These are phyloP conservation scores for Venturia asperata DNA, from an alignment of 2,329 filamentous ascomycete genomes.

Conservation along the genomic window DNA sequence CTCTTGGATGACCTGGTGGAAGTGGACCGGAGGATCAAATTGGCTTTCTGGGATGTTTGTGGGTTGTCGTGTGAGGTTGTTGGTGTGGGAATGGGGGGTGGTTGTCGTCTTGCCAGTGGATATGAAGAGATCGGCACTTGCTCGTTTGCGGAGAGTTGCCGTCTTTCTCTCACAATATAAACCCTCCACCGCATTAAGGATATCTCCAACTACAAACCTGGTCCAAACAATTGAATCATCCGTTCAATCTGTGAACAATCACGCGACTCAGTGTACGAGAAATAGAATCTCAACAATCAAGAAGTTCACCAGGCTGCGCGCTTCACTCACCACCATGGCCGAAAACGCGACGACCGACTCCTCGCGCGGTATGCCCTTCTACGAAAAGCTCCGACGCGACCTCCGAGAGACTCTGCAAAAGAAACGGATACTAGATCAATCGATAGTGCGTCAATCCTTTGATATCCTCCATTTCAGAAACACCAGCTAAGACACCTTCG, in stretches of 20 bases:
- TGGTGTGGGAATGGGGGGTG: neutral
- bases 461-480: neutral
- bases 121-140: conserved; percentile 3
- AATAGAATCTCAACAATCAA: neutral
- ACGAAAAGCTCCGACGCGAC: conserved; percentile 63
- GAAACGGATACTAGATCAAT: conserved; percentile 56
- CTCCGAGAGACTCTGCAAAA: conserved; percentile 60
- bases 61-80: conserved; percentile 3
- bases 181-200: neutral
- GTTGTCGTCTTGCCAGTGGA: neutral
- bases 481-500: neutral
- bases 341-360: conserved; percentile 44
- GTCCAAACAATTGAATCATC: neutral
- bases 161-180: neutral
- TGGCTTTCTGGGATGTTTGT: neutral
- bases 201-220: neutral
- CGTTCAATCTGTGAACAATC: neutral
- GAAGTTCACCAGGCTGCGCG: neutral
- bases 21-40: neutral
- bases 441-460: conserved; percentile 41
- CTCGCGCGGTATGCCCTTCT: conserved; percentile 54
- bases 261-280: neutral
- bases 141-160: neutral
- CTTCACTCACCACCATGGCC: conserved; percentile 33
- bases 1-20: neutral